Evolutionary conservation across 2,329 filamentous ascomycete species (phyloP), one percentile per base, ranked within the genome.

Genomic region (Xylariaceae sp.): DNA sequence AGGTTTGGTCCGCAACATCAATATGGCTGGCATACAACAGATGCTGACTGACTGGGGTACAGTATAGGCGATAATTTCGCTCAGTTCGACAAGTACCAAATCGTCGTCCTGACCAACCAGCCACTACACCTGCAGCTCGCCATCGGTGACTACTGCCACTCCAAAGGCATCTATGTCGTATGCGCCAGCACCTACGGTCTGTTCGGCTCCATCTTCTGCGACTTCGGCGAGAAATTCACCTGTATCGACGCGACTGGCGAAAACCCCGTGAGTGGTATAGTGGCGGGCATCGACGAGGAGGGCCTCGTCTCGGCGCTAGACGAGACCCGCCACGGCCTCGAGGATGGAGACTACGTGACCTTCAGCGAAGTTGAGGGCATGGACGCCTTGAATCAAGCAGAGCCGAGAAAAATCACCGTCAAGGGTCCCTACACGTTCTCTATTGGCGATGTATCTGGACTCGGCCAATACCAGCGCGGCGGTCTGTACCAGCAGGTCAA

Each of bases 381-480:
- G 84, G 89, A 94, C 41, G 78, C 63, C 5, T 62, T 98, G 42
- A 98, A 98, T 58, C 75, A 75, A 49, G 74, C 77, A 28, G 84
- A 86, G 42, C 90, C 92, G 31, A 79, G 85, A 47, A 94, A 95
- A 66, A 77, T 98, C 41, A 86, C 83, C 4, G 88, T 95, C 31
- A 95, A 94, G 65, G 92, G 85, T 1, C 92, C 92, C 3, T 98
- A 96, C 59, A 94, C 89, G 7, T 98, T 98, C 63, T 92, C 87
- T 11, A 95, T 98, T 48, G 92, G 90, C 26, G 87, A 95, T 57
- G 87, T 96, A 8, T 86, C 84, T 16, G 81, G 77, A 5, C 71
- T 95, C 22, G 92, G 92, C 22, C 72, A 84, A 51, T 98, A 98
- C 66, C 68, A 85, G 66, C 76, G 83, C 32, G 90, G 90, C 29